phyloP scores from a whole-genome alignment of 2,329 filamentous ascomycete species.

The Aspergillus carbonarius region DNA sequence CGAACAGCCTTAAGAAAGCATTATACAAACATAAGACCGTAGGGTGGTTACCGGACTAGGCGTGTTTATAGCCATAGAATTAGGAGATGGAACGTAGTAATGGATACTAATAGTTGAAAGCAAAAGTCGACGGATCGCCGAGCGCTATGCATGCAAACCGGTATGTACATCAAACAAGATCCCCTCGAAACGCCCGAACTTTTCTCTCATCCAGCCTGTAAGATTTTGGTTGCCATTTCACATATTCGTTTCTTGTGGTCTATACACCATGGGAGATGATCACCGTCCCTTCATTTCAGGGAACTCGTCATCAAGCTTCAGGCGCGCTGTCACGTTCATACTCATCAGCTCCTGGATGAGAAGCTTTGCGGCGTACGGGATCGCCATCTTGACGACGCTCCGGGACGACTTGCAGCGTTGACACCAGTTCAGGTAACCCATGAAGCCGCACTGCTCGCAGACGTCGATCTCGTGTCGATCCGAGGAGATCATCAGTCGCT shows the following conservation, averaged over 20 bases:
- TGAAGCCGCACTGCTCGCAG: constrained; percentile 89
- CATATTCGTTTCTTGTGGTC: neutral
- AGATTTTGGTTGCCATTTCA: neutral
- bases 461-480: constrained; percentile 91
- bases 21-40: too few relatives aligned
- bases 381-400: constrained; percentile 86
- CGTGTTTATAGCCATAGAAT: too few relatives aligned
- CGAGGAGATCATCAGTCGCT: constrained; percentile 90
- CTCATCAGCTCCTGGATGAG: constrained; percentile 93
- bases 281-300: constrained; percentile 52
- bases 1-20: too few relatives aligned
- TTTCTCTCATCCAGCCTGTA: neutral
- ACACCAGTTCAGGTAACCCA: constrained; percentile 94
- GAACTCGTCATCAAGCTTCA: constrained; percentile 94
- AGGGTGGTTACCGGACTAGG: too few relatives aligned
- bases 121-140: constrained; percentile 15
- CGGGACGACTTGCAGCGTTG: constrained; percentile 85
- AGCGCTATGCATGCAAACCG: constrained; percentile 25
- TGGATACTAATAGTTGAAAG: neutral
- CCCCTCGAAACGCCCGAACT: constrained; percentile 2
- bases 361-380: constrained; percentile 96
- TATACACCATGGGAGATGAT: constrained; percentile 4
- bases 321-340: constrained; percentile 95
- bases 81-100: too few relatives aligned
- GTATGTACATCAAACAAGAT: neutral